A percentile compares a stretch with the other conserved stretches of the same genome.
phyloP scores from a whole-genome alignment of 495 filamentous ascomycete genomes.

The Acidomyces sp. region DNA sequence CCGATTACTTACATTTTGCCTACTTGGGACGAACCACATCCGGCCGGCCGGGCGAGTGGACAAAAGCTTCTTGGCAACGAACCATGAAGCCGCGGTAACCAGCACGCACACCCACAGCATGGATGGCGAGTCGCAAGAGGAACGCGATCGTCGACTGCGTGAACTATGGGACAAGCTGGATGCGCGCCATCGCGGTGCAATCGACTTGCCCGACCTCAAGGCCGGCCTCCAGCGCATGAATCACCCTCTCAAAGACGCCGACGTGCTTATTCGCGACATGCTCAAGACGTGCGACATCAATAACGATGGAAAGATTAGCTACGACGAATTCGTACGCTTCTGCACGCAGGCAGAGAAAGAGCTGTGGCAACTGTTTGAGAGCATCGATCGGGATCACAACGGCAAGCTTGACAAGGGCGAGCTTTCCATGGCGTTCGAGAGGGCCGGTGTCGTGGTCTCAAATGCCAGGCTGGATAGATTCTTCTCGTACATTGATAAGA shows the following conservation, averaged over 20 bases:
- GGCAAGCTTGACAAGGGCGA: conserved; percentile 81
- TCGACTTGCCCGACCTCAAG: conserved; percentile 72
- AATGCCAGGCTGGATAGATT: conserved; percentile 66
- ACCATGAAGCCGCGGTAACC: conserved; percentile 16
- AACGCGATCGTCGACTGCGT: conserved; percentile 64
- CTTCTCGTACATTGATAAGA: conserved; percentile 78
- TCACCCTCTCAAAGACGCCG: conserved; percentile 91
- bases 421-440: conserved; percentile 61
- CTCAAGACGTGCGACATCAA: conserved; percentile 70
- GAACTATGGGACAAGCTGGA: conserved; percentile 72
- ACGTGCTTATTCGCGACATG: conserved; percentile 68
- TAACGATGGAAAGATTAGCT: conserved; percentile 80
- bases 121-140: conserved; percentile 37
- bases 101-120: conserved; percentile 19
- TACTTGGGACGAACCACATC: not conserved
- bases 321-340: conserved; percentile 78
- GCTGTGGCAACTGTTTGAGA: conserved; percentile 66
- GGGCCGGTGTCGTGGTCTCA: conserved; percentile 66
- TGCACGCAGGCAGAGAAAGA: conserved; percentile 76
- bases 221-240: conserved; percentile 78
- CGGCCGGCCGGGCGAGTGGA: not conserved
- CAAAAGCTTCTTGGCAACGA: not conserved
- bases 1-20: too few relatives aligned
- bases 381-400: conserved; percentile 75
- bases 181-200: conserved; percentile 55